Evolutionary conservation across 768 basidiomycete species (phyloP), one percentile per base, ranked within the genome.

Genomic region (Boletus rubropictus): DNA sequence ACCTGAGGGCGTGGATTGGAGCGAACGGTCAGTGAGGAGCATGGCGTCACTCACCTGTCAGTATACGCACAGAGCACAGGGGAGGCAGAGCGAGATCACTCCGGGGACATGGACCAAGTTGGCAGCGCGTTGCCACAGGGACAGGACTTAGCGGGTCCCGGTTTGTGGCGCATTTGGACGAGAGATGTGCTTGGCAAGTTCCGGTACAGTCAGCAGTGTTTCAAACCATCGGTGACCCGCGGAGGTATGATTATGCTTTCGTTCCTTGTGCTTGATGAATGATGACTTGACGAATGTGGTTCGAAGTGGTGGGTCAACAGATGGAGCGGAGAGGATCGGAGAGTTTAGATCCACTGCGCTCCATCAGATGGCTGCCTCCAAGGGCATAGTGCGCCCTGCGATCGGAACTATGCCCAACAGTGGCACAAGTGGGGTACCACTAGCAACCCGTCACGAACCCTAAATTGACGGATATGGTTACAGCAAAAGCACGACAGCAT

Each of bases 381-480:
- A 48, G 21, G 58, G 52, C 28, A 60, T 51, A 46, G 37, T 41
- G 43, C 41, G 44, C 45, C 39, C 46, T 44, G 44, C 20, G 39
- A 48, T 47, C 55, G 46, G 49, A 54, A 35, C 17, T 37, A 39
- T 12, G n/a, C n/a, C n/a, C n/a, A n/a, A n/a, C n/a, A n/a, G n/a
- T n/a, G n/a, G n/a, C 37, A 39, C 22, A 24, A 46, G 48, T 55
- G 53, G 54, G 49, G 61, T 52, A 38, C 48, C 60, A 63, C 54
- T 50, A 50, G 7, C 38, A 40, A 51, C 46, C 37, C 22, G 50
- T 40, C 32, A 44, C 50, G 49, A 62, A 65, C 63, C 60, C 61
- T 63, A 64, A 65, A 55, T 50, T 48, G 57, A 55, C 60, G 63
- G 65, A 65, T 58, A 42, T 63, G 50, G 53, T 46, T n/a, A n/a